A percentile compares a stretch with the other conserved stretches of the same genome.
Evolutionary conservation across 2,329 filamentous ascomycete species (phyloP).

Genomic region (Zymoseptoria tritici): DNA sequence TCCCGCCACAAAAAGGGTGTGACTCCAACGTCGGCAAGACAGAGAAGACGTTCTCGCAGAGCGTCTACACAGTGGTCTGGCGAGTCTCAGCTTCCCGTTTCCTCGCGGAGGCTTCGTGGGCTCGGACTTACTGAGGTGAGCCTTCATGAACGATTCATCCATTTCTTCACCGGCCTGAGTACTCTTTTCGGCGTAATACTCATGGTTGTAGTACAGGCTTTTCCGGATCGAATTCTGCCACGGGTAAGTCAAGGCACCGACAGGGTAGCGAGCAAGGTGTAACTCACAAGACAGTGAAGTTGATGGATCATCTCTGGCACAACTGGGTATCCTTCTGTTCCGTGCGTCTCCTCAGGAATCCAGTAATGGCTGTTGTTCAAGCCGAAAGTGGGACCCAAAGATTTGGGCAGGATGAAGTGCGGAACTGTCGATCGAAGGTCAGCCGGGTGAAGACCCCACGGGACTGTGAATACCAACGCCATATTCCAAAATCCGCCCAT

Average conservation of each 20-base stretch:
- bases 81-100: neutral
- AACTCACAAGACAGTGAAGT: slow-evolving; percentile 2
- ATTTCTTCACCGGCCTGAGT: neutral
- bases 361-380: neutral
- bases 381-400: neutral
- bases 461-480: neutral
- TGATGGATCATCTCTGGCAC: slow-evolving; percentile 2
- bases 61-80: slow-evolving; percentile 4
- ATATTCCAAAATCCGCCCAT: neutral
- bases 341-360: neutral
- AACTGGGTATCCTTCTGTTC: neutral
- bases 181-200: slow-evolving; percentile 3
- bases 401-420: neutral
- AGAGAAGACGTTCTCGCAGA: slow-evolving; percentile 1
- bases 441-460: neutral
- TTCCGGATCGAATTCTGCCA: neutral
- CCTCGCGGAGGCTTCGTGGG: neutral
- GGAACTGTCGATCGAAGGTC: neutral
- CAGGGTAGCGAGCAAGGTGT: neutral
- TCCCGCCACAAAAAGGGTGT: slow-evolving; percentile 2
- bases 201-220: slow-evolving; percentile 2
- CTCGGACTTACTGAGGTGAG: neutral
- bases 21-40: neutral
- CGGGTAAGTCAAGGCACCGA: neutral
- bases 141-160: neutral